Percentiles rank a stretch among this genome's conserved stretches.
phyloP scores from a whole-genome alignment of 257 asterid species.

The Handroanthus guayacan region DNA sequence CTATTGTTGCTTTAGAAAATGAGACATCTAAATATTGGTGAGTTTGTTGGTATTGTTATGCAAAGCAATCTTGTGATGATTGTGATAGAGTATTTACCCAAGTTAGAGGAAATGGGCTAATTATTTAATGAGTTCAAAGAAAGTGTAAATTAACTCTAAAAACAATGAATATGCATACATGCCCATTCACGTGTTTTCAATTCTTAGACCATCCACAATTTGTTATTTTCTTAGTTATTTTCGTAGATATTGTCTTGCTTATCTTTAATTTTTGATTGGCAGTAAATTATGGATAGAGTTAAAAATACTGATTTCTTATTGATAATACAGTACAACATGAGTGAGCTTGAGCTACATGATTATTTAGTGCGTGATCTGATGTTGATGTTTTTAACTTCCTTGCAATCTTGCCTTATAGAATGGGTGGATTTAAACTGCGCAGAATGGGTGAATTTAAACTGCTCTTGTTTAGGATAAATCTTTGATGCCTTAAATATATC shows the following conservation, averaged over 20 bases:
- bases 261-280: not conserved
- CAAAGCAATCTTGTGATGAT: conserved; percentile 83
- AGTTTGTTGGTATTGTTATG: conserved; percentile 78
- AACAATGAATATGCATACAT: too few relatives aligned
- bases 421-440: too few relatives aligned
- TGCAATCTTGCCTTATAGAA: too few relatives aligned
- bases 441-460: too few relatives aligned
- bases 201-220: too few relatives aligned
- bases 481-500: not conserved
- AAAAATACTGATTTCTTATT: not conserved
- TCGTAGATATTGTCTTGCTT: too few relatives aligned
- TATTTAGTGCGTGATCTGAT: not conserved
- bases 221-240: too few relatives aligned
- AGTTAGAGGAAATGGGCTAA: too few relatives aligned
- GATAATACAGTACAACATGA: not conserved
- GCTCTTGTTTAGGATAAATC: not conserved
- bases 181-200: too few relatives aligned
- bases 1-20: conserved; percentile 69
- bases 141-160: too few relatives aligned
- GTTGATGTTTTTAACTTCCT: not conserved
- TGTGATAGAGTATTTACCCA: conserved; percentile 76
- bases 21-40: conserved; percentile 78
- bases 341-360: not conserved
- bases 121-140: too few relatives aligned
- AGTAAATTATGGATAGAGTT: too few relatives aligned